A percentile compares a stretch with the other conserved stretches of the same genome.
phyloP scores from a whole-genome alignment of 2,329 filamentous ascomycete species.

The Cercospora sojina region DNA sequence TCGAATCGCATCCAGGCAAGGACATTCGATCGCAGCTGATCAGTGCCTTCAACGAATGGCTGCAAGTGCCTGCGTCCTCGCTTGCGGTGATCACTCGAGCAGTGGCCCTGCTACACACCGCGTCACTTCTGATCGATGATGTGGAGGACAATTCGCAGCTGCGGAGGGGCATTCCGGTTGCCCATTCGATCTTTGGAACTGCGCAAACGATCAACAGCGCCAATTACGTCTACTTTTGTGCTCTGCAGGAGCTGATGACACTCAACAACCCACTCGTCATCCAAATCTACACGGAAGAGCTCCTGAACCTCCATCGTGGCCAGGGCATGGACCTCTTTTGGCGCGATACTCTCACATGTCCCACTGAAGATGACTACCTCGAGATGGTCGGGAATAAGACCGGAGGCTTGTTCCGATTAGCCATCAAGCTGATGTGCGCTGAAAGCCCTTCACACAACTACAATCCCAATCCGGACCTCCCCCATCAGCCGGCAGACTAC shows the following conservation, averaged over 20 bases:
- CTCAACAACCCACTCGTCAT: conserved; percentile 68
- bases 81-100: conserved; percentile 75
- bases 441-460: conserved; percentile 52
- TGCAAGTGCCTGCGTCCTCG: conserved; percentile 68
- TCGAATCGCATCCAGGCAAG: conserved; percentile 76
- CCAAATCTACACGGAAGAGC: conserved; percentile 74
- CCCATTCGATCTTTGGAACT: conserved; percentile 79
- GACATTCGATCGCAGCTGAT: conserved; percentile 80
- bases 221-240: conserved; percentile 85
- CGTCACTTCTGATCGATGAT: conserved; percentile 81
- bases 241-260: conserved; percentile 70
- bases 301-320: conserved; percentile 79
- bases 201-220: conserved; percentile 88
- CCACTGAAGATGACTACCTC: conserved; percentile 85
- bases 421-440: conserved; percentile 84
- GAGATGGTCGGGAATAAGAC: conserved; percentile 94
- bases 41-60: conserved; percentile 75
- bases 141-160: conserved; percentile 79
- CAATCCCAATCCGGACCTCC: conserved; percentile 11
- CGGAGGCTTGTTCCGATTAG: conserved; percentile 78
- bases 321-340: conserved; percentile 92
- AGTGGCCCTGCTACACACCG: conserved; percentile 81
- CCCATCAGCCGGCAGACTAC: conserved; percentile 56
- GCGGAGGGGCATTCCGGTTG: conserved; percentile 75
- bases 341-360: conserved; percentile 80